Conservation (phyloP, 2,329 filamentous ascomycete species). For the Fusarium begoniae region DNA sequence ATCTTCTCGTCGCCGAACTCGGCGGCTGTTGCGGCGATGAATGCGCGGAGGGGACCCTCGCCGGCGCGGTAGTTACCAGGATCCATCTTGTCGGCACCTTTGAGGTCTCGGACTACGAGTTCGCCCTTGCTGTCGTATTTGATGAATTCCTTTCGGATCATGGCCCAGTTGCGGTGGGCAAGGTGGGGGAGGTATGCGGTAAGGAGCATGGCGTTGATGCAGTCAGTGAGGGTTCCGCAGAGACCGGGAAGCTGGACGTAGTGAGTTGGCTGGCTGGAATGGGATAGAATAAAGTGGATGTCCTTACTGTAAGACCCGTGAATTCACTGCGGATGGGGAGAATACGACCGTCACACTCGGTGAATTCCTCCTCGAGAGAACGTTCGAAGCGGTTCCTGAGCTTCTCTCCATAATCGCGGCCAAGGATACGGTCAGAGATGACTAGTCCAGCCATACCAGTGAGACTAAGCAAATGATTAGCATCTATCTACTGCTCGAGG, state of each 20-base stretch:
- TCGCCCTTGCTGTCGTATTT: not conserved
- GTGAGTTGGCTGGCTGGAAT: accelerated
- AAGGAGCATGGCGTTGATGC: not conserved
- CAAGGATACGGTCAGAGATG: not conserved
- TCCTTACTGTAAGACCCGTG: not conserved
- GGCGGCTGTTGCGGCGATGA: not conserved
- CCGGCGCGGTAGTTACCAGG: not conserved
- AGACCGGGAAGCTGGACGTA: not conserved
- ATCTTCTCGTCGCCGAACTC: not conserved
- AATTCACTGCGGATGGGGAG: not conserved
- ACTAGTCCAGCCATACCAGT: not conserved
- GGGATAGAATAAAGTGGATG: accelerated
- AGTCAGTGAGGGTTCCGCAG: not conserved
- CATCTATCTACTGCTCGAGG: not conserved
- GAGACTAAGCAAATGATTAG: accelerated
- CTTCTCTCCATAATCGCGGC: not conserved
- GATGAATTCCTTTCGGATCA: not conserved
- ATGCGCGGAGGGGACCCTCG: not conserved
- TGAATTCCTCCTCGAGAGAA: not conserved
- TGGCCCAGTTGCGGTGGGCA: not conserved
- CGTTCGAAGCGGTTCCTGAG: not conserved
- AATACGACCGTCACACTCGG: not conserved
- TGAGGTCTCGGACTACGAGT: not conserved
- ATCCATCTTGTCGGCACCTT: not conserved
- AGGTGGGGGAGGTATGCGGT: not conserved